These are phyloP conservation scores for Ascocoryne sarcoides DNA, from an alignment of 2,329 filamentous ascomycete species.

Conservation along the genomic window DNA sequence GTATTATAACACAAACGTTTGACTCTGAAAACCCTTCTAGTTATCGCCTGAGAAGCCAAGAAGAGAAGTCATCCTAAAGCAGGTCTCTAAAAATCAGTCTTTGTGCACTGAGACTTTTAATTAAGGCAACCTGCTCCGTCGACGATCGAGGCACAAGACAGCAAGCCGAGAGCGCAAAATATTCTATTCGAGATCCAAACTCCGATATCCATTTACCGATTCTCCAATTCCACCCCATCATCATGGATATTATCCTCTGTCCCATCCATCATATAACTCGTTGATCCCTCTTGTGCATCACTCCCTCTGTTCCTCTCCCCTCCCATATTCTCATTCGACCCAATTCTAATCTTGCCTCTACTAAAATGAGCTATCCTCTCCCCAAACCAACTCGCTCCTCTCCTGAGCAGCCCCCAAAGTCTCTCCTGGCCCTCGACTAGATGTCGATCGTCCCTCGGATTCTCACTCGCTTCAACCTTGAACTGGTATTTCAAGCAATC, in stretches of 20 bases:
- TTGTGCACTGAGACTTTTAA: too few species aligned
- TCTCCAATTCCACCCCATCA: constrained; percentile 34
- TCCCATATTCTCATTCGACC: constrained; percentile 26
- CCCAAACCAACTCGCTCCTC: constrained; percentile 49
- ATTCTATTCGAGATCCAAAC: too few species aligned
- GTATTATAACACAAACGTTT: too few species aligned
- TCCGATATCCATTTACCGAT: constrained; percentile 18
- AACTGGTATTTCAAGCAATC: constrained; percentile 97
- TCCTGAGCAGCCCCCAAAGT: constrained; percentile 51
- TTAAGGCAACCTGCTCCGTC: too few species aligned
- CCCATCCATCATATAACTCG: constrained; percentile 39
- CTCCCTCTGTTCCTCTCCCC: constrained; percentile 28
- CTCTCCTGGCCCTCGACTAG: constrained; percentile 52
- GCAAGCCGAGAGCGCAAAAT: too few species aligned
- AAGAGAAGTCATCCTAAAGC: too few species aligned
- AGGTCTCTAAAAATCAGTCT: too few species aligned
- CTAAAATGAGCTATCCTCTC: constrained; percentile 43
- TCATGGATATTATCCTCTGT: constrained; percentile 40
- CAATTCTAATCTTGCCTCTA: constrained; percentile 48
- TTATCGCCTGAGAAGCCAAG: too few species aligned
- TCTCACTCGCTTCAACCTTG: constrained; percentile 82
- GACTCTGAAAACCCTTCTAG: too few species aligned
- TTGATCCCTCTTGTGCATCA: constrained; percentile 22
- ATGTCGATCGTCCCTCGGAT: constrained; percentile 48
- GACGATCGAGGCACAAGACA: too few species aligned